phyloP scores from a whole-genome alignment of 1,139 yeast species.

The Diutina rugosa region DNA sequence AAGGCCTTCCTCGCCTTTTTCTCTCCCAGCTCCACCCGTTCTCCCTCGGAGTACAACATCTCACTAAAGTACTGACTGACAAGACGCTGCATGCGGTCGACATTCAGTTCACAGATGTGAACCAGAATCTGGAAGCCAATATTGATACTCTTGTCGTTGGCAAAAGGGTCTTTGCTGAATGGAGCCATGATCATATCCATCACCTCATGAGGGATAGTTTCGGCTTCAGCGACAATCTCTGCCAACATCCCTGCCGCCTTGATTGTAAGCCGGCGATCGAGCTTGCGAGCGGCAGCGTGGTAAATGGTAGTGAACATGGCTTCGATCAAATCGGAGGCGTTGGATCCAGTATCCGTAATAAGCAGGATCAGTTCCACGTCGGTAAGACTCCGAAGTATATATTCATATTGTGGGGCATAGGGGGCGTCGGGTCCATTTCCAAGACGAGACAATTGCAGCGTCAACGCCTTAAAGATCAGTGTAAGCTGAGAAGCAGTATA shows the following conservation, averaged over 20 bases:
- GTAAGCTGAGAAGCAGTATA: constrained; percentile 52
- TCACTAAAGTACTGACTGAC: constrained; percentile 77
- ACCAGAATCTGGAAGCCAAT: constrained; percentile 61
- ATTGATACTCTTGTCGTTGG: constrained; percentile 19
- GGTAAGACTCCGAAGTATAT: constrained; percentile 55
- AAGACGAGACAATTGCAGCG: constrained; percentile 36
- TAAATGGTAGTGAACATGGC: constrained; percentile 53
- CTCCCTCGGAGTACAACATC: constrained; percentile 37
- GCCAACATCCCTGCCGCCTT: constrained; percentile 56
- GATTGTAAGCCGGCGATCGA: constrained; percentile 38
- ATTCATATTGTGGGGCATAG: constrained; percentile 53
- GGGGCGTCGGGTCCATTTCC: constrained; percentile 43
- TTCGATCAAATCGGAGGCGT: constrained; percentile 41
- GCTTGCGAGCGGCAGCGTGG: constrained; percentile 24
- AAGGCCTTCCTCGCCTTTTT: constrained; percentile 18
- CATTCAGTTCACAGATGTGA: constrained; percentile 55
- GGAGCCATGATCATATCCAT: constrained; percentile 49
- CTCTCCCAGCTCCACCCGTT: constrained; percentile 7
- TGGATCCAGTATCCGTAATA: constrained; percentile 56
- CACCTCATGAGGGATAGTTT: constrained; percentile 50
- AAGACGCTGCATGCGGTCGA: constrained; percentile 66
- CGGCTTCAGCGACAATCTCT: constrained; percentile 69
- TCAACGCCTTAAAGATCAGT: constrained; percentile 47
- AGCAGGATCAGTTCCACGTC: constrained; percentile 74
- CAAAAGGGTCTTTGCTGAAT: constrained; percentile 11